These are phyloP conservation scores for Amanita rubescens DNA, from an alignment of 768 basidiomycete species.

Conservation along the genomic window DNA sequence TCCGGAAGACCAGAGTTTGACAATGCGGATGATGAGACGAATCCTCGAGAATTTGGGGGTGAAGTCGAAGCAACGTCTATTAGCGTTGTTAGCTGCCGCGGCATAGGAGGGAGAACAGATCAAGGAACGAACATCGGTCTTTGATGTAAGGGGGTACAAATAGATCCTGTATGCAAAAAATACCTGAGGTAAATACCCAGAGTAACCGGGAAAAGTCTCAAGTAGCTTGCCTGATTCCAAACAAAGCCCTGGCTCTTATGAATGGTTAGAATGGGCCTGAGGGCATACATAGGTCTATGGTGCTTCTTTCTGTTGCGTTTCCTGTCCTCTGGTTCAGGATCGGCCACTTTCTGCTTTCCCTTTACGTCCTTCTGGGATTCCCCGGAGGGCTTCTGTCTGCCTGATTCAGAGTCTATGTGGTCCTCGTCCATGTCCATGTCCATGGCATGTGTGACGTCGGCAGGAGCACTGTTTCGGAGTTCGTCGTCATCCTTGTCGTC, in stretches of 20 bases:
- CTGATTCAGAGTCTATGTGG: conserved; percentile 30
- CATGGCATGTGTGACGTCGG: conserved; percentile 23
- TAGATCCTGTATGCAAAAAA: conserved; percentile 47
- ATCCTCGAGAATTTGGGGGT: conserved; percentile 61
- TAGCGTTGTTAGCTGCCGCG: background rate
- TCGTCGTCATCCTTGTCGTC: conserved; percentile 28
- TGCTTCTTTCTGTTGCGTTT: conserved; percentile 47
- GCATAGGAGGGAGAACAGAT: conserved; percentile 12
- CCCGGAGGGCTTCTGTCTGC: conserved; percentile 12
- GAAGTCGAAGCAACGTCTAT: conserved; percentile 80
- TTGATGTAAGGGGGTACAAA: conserved; percentile 88
- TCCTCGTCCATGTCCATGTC: conserved; percentile 61
- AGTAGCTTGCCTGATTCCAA: conserved; percentile 74
- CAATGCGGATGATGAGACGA: conserved; percentile 61
- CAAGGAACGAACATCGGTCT: conserved; percentile 66
- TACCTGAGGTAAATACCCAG: conserved; percentile 1
- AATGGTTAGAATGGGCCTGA: conserved; percentile 81
- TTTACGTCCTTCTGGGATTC: conserved; percentile 57
- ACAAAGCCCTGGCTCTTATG: conserved; percentile 85
- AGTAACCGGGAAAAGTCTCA: background rate
- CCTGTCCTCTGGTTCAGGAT: conserved; percentile 49
- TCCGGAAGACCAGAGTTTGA: conserved; percentile 63
- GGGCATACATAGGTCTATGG: conserved; percentile 48
- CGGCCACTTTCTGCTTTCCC: conserved; percentile 75
- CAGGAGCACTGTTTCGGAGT: conserved; percentile 18